These are phyloP conservation scores for Plasmodiophora brassicae DNA, from an alignment of 208 protist genomes.

Conservation along the genomic window DNA sequence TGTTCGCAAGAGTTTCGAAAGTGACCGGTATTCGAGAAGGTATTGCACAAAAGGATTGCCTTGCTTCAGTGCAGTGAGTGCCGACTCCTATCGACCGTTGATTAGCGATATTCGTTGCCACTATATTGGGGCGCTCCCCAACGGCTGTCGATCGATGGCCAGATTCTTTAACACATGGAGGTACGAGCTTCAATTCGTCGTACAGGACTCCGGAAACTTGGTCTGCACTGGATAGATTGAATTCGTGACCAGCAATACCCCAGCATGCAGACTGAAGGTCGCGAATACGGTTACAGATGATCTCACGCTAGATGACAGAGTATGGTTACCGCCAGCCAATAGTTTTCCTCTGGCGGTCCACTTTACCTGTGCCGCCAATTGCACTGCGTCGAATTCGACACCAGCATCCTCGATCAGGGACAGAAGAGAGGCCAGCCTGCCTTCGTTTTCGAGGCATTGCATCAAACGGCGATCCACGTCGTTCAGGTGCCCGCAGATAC, in stretches of 20 bases:
- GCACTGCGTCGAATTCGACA: not conserved
- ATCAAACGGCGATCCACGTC: not conserved
- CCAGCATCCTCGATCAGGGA: not conserved
- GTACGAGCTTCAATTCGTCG: not conserved
- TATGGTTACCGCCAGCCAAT: not conserved
- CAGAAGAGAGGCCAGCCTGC: not conserved
- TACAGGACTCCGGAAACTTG: not conserved
- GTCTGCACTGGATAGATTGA: not conserved
- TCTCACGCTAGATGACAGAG: not conserved
- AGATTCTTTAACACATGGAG: not conserved
- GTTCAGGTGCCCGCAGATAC: not conserved
- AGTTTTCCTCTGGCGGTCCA: not conserved
- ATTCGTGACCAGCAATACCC: not conserved
- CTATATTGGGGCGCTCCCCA: not conserved
- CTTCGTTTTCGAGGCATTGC: not conserved
- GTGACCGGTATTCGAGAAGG: not conserved
- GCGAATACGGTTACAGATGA: not conserved
- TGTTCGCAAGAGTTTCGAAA: constrained; percentile 6
- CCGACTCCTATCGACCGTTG: not conserved
- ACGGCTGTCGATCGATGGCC: constrained; percentile 9
- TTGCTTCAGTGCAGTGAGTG: not conserved
- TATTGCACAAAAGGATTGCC: not conserved
- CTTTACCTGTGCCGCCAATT: not conserved
- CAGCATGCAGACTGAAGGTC: not conserved
- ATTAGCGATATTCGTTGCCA: too few species aligned